Evolutionary conservation across 2,329 filamentous ascomycete genomes (phyloP).

Genomic region (Calonectria leucothoes): DNA sequence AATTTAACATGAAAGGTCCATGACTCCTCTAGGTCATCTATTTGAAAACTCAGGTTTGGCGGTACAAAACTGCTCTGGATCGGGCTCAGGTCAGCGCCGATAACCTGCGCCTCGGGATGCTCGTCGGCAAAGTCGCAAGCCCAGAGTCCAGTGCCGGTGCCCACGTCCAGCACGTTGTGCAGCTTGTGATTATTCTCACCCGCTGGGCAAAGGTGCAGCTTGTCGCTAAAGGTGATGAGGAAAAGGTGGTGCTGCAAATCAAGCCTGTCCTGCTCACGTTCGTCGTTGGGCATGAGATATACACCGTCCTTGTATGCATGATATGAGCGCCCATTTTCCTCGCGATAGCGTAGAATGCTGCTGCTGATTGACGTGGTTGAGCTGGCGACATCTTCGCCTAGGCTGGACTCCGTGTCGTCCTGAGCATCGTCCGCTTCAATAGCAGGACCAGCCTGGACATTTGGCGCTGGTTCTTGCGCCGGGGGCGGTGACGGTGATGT

Average conservation of each 20-base stretch:
- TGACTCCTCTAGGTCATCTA: slow-evolving; percentile 49
- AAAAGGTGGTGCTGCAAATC: background rate
- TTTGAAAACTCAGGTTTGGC: slow-evolving; percentile 57
- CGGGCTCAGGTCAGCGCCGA: slow-evolving; percentile 48
- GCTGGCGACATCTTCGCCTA: background rate
- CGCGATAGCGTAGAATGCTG: background rate
- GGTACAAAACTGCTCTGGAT: slow-evolving; percentile 53
- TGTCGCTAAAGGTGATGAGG: background rate
- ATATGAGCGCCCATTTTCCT: background rate
- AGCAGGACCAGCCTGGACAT: background rate
- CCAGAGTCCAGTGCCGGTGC: slow-evolving; percentile 48
- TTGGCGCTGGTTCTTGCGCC: background rate
- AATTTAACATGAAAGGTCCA: slow-evolving; percentile 48
- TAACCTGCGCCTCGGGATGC: slow-evolving; percentile 39
- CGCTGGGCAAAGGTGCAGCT: background rate
- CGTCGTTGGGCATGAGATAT: background rate
- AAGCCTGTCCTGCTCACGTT: background rate
- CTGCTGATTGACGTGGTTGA: background rate
- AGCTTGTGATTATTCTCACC: background rate
- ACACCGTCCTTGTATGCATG: background rate
- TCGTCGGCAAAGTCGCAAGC: slow-evolving; percentile 43
- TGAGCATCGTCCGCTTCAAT: background rate
- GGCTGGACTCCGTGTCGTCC: background rate
- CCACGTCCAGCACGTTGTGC: slow-evolving; percentile 44
- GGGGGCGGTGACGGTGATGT: background rate